Base-by-base conservation (phyloP, 768 basidiomycete species). In the Suillus ampliporus region DNA sequence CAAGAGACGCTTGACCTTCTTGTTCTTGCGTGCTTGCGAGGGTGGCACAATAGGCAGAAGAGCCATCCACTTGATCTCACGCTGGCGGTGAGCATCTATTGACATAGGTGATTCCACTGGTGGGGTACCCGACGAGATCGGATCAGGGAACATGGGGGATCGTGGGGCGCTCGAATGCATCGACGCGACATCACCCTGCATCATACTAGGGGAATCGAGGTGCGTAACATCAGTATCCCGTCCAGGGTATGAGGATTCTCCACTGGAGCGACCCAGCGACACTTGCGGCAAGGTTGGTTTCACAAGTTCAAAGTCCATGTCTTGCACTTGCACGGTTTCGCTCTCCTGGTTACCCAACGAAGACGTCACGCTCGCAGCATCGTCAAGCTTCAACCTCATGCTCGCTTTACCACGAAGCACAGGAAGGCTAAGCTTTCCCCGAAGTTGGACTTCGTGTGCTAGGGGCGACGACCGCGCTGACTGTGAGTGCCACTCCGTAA, bases 251-350 rank as follows among this genome's bases (percentile, higher is more conserved):
- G 68, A 74, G 5, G 86, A 86, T 56, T 90, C 89, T 59, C 87
- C 86, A 68, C 86, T 88, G 13, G 76, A 73, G 37, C 84, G 77
- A 6, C 78, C 77, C 77, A 72, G 11, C 67, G 71, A 38, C 26
- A 81, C 66, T 26, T 77, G 78, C 0, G 84, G 76, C 13, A 89
- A 64, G n/a, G 76, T 80, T 0, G 91, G 92, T 26, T 84, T 80
- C 38, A 94, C 81, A 15, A 93, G 83, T 76, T 92, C 89, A 66
- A 94, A 94, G 66, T 93, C 91, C 81, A 88, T 89, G 70, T 93
- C 89, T 70, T 90, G 79, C 9, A 93, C 89, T 60, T 94, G 91
- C 6, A 92, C 81, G 2, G 84, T 86, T 66, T 90, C 85, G 44
- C 79, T 77, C 80, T 73, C 76, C 57, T 64, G 65, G 11, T 74